Conservation (phyloP, 2,329 filamentous ascomycete genomes). For the Colletotrichum sp. region DNA sequence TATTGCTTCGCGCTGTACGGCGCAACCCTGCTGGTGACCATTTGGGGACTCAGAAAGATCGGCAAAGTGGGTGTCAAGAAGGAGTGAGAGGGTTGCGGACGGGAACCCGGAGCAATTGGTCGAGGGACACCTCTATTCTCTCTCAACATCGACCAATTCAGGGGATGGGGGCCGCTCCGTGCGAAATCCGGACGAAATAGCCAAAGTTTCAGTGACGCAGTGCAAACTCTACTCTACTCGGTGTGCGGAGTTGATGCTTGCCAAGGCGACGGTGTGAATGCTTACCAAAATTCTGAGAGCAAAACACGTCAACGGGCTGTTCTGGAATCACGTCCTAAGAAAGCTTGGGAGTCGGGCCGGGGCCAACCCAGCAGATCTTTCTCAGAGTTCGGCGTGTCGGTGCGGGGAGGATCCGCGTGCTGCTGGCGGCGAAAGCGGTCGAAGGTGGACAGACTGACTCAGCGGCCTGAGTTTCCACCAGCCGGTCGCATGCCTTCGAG, state of each 20-base stretch:
- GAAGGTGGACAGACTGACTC: not conserved
- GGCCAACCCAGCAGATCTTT: not conserved
- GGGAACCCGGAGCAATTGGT: not conserved
- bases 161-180: not conserved
- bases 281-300: not conserved
- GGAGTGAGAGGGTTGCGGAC: slow-evolving; percentile 24
- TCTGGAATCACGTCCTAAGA: not conserved
- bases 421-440: not conserved
- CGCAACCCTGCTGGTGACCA: slow-evolving; percentile 34
- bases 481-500: not conserved
- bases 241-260: not conserved
- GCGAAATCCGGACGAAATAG: not conserved
- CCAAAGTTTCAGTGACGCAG: not conserved
- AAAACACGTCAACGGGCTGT: not conserved
- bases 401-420: not conserved
- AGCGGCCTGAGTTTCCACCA: not conserved
- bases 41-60: slow-evolving; percentile 48
- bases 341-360: not conserved
- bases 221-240: not conserved
- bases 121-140: not conserved
- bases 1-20: slow-evolving; percentile 48
- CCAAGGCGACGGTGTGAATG: not conserved
- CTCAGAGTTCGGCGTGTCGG: not conserved
- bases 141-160: not conserved
- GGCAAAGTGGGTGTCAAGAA: slow-evolving; percentile 56